Percentiles rank a stretch among this genome's conserved stretches.
Evolutionary conservation across 805 yeast species (phyloP).

Genomic region (Hanseniaspora valbyensis): DNA sequence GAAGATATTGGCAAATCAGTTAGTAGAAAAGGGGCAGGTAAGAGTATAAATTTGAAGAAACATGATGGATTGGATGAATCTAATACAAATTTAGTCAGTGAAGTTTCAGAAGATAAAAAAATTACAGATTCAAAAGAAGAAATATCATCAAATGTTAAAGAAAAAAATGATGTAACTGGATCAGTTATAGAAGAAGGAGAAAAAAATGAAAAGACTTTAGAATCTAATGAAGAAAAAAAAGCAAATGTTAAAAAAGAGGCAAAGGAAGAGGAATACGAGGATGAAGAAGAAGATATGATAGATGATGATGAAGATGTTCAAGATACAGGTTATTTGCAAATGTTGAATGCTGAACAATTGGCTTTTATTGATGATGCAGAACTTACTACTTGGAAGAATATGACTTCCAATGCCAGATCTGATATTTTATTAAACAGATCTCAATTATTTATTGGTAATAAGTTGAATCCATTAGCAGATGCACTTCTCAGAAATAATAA

Average conservation of each 20-base stretch:
- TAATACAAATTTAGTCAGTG: background rate
- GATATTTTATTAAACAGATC: conserved; percentile 61
- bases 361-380: conserved; percentile 63
- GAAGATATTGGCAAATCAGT: background rate
- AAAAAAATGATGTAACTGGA: conserved; percentile 14
- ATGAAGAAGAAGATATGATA: conserved; percentile 36
- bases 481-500: conserved; percentile 57
- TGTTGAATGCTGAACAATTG: conserved; percentile 38
- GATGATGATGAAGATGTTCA: conserved; percentile 29
- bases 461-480: conserved; percentile 52
- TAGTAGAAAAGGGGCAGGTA: background rate
- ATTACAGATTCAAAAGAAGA: background rate
- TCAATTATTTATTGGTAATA: conserved; percentile 48
- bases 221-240: background rate
- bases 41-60: background rate
- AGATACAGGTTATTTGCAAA: conserved; percentile 20
- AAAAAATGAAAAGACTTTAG: conserved; percentile 16
- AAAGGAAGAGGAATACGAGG: conserved; percentile 19
- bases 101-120: background rate
- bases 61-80: background rate
- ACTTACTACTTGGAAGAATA: conserved; percentile 69
- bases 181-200: conserved; percentile 5
- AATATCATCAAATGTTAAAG: background rate
- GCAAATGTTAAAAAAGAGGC: background rate
- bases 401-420: conserved; percentile 69